phyloP scores from a whole-genome alignment of 148 eudicot species.

The Vaccinium vitisidaea region DNA sequence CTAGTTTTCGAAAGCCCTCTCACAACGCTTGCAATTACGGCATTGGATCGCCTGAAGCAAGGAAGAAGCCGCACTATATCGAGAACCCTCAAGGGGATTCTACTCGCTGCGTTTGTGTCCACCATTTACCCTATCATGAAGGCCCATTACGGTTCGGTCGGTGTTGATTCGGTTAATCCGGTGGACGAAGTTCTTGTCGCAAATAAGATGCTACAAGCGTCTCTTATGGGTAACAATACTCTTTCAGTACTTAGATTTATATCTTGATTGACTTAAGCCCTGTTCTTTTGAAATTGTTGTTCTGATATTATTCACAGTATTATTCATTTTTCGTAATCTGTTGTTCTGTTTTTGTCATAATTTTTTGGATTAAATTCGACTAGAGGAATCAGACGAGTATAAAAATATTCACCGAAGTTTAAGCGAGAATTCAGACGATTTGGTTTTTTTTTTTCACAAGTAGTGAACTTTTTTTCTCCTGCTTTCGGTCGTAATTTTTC shows the following conservation, averaged over 20 bases:
- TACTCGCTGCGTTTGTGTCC: slow-evolving; percentile 29
- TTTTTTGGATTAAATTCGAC: too few relatives aligned
- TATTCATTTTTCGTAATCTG: too few relatives aligned
- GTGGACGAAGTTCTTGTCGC: slow-evolving; percentile 38
- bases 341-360: too few relatives aligned
- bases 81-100: slow-evolving; percentile 32
- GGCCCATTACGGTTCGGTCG: slow-evolving; percentile 25
- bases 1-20: slow-evolving; percentile 41
- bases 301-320: too few relatives aligned
- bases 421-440: too few relatives aligned
- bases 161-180: slow-evolving; percentile 35
- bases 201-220: slow-evolving; percentile 33
- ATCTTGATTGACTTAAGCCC: background rate
- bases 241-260: background rate
- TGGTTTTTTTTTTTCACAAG: too few relatives aligned
- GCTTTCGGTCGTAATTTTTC: too few relatives aligned
- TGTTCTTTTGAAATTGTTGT: too few relatives aligned
- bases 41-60: slow-evolving; percentile 40
- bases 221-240: slow-evolving; percentile 39
- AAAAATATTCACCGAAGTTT: too few relatives aligned
- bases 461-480: too few relatives aligned
- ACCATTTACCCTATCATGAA: slow-evolving; percentile 25
- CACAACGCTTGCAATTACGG: slow-evolving; percentile 29
- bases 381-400: too few relatives aligned
- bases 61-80: slow-evolving; percentile 37